Base-by-base conservation (phyloP, 2,329 filamentous ascomycete genomes). In the Aureobasidium sp. region DNA sequence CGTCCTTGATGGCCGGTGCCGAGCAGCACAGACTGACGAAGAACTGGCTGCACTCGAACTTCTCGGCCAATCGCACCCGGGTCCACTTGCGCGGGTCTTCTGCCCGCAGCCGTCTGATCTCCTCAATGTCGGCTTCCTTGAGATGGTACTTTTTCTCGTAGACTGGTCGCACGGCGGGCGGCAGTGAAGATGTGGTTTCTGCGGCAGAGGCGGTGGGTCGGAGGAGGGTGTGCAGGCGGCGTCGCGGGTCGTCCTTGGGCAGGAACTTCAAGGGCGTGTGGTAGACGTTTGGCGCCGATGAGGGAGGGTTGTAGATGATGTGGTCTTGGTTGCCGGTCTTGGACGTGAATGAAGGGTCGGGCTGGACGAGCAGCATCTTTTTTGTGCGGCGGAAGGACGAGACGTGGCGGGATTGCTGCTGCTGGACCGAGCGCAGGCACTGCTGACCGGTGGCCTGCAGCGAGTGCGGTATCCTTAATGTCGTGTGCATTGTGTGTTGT, bases 221-320 rank as follows among this genome's bases (percentile, higher is more conserved):
- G 25, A 66, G 62, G 4, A 66, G 48, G 7, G 73, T 65, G 67
- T 79, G 79, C 34, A 84, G 71, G 45, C 71, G 68, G 65, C 78
- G 75, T 62, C 85, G 78, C 25, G 78, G 76, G 73, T 88, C 86
- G 65, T 78, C 76, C 60, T 77, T 70, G 5, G 86, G 86, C 8
- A 88, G 78, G 71, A 88, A 88, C 66, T 86, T 85, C 31, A 79
- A 74, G 1, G 86, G 86, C 1, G 86, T 88, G 70, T 86, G 82
- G 69, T 84, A 85, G 27, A 84, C 80, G 64, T 79, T 84, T 8
- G 86, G 85, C 7, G 82, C 80, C 31, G 83, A 82, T 7, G 84
- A 84, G 0, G 86, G 86, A 39, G 86, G 86, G 67, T 88, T 88
- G 78, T 84, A 84, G 70, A 88, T 79, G 70, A 86, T 84, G 68